Evolutionary conservation across 2,329 filamentous ascomycete species (phyloP), one percentile per base, ranked within the genome.

Genomic region (Venturia carpophila): DNA sequence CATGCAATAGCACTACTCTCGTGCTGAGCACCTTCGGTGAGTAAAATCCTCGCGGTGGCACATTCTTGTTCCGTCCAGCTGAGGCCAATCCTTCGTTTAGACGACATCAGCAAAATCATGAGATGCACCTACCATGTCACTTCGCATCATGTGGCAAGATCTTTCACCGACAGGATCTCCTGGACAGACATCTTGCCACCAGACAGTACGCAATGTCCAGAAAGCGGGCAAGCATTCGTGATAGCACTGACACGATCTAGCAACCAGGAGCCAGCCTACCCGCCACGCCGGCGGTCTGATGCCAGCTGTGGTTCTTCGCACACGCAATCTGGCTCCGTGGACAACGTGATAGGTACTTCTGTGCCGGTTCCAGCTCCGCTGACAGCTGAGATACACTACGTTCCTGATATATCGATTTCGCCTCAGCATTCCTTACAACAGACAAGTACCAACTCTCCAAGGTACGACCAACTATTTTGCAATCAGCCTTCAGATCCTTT

Each of bases 101-200:
- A 68, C 76, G 79, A 66, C 78, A 80, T 67, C 75, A 79, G 67
- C 77, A 78, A 64, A 80, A 80, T 65, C 79, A 80, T 42, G 74
- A 76, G 43, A 75, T 76, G 63, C 71, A 73, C 7, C 73, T 77
- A 45, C 69, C 72, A 6, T 80, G 79, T 69, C 73, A 77, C 39
- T 72, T 74, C 39, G 69, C 74, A 21, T 72, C 72, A 34, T 80
- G 79, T 69, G 74, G 73, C 19, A 77, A 77, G 65, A 72, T 73
- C 1, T 80, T 80, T 70, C 75, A 73, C 66, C 75, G 79, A 37
- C 70, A 76, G 62, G 79, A 80, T 69, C 75, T 80, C 27, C 71
- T 80, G 13, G 71, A 74, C 45, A 74, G 79, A 64, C 79, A 80
- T 68, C 73, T 76, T 64, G 76, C 78, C 64, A 65, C 64, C 24